Evolutionary conservation across 345 rosid genomes (phyloP), one percentile per base, ranked within the genome.

Genomic region (Brassica nigra): DNA sequence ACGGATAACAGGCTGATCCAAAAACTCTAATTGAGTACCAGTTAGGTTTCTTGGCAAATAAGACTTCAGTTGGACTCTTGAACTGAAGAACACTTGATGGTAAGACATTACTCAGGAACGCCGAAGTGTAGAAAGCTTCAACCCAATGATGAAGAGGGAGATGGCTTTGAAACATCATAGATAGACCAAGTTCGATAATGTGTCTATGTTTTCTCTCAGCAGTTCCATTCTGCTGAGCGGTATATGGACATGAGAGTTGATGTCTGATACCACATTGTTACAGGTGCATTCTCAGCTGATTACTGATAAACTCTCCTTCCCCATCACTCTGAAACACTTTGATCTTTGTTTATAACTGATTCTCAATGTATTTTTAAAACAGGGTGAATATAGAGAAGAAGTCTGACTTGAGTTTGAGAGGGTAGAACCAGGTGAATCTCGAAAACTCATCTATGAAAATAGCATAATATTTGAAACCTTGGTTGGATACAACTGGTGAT

Each of bases 241-340:
- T 42, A 11, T 42, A 42, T 10, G n/a, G 49, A 0, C 49, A 42
- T 9, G 49, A 42, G 14, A 42, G 1, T 2, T 0, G 49, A 11
- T 42, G 49, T 3, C 12, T 12, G 1, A 42, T 11, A 2, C 49
- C n/a, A 0, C n/a, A 0, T 0, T 10, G 4, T 0, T 0, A 0
- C 4, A 42, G n/a, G 9, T 42, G n/a, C 0, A 0, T 0, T 8
- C 9, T 42, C 0, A 42, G 1, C 0, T 2, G 0, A 10, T 42
- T 12, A 42, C 49, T 42, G 4, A 20, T 8, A 3, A 42, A 42
- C 12, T 42, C 49, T 2, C 49, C 49, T 3, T 14, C 49, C 0
- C 49, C n/a, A 11, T 42, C 14, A 11, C n/a, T 42, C 3, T 42
- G 4, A 42, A 42, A 42, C 4, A 42, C 49, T 2, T 42, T 42